Percentiles rank a stretch among this genome's conserved stretches.
Evolutionary conservation across 768 basidiomycete species (phyloP).

Genomic region (Boletus vermiculosoides): DNA sequence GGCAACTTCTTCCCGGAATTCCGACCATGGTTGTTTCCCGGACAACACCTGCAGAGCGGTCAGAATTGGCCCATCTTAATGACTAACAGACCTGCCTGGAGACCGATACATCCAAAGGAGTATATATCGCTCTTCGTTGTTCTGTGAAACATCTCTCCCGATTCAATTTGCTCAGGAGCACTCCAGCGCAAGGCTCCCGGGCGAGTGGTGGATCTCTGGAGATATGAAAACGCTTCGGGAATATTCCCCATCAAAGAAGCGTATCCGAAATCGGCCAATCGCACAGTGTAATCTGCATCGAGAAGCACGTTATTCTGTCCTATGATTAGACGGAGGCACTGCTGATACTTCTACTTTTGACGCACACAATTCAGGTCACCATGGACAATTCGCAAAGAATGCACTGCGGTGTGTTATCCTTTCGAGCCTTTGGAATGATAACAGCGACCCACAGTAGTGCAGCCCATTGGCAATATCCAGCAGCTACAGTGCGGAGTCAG

Average conservation of each 20-base stretch:
- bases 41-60: constrained; percentile 4
- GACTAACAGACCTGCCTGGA: constrained; percentile 18
- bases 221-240: constrained; percentile 5
- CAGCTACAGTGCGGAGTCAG: no score
- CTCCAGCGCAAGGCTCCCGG: constrained; percentile 42
- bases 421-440: no score
- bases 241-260: constrained; percentile 26
- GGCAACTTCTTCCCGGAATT: neutral
- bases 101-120: constrained; percentile 32
- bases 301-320: constrained; percentile 23
- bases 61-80: constrained; percentile 1
- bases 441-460: no score
- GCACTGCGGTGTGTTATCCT: constrained; percentile 8
- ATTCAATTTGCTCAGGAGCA: constrained; percentile 35
- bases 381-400: constrained; percentile 17
- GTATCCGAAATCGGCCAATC: constrained; percentile 45
- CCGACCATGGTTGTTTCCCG: constrained; percentile 11
- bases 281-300: constrained; percentile 28
- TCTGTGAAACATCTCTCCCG: constrained; percentile 1
- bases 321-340: neutral
- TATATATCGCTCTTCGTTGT: constrained; percentile 15
- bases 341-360: neutral
- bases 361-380: constrained; percentile 21
- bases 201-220: constrained; percentile 28
- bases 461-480: no score